Conservation (phyloP, 495 filamentous ascomycete species). For the Jackrogersella multiformis region DNA sequence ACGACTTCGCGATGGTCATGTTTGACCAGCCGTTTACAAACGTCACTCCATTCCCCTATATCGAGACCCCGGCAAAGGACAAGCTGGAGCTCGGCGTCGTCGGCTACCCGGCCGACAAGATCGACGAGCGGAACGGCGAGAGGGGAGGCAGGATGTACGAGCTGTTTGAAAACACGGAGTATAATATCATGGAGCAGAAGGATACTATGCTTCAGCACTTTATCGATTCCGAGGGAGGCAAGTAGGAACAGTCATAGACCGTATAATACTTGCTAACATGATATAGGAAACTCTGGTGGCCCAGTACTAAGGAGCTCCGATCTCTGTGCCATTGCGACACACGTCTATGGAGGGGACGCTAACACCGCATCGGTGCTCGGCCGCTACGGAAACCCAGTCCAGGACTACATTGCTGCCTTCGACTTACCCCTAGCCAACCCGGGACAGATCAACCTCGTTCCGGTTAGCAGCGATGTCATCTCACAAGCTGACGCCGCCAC, state of each 20-base stretch:
- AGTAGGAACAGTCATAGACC: too few relatives aligned
- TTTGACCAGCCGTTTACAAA: conserved; percentile 52
- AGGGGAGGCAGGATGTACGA: conserved; percentile 54
- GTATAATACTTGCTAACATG: background rate
- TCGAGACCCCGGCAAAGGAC: conserved; percentile 44
- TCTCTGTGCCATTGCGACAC: conserved; percentile 46
- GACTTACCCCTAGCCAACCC: conserved; percentile 37
- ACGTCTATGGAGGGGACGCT: conserved; percentile 47
- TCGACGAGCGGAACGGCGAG: conserved; percentile 37
- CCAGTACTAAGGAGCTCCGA: conserved; percentile 43
- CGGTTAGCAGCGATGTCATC: conserved; percentile 1
- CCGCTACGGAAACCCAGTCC: conserved; percentile 43
- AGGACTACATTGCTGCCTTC: conserved; percentile 35
- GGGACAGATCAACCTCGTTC: conserved; percentile 30
- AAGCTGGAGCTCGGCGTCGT: conserved; percentile 51
- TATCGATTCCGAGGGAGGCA: conserved; percentile 47
- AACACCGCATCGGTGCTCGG: conserved; percentile 50
- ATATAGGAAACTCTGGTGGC: conserved; percentile 36
- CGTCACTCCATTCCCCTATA: conserved; percentile 41
- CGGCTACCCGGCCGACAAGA: conserved; percentile 54
- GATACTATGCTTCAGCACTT: conserved; percentile 50
- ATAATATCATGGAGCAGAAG: conserved; percentile 39
- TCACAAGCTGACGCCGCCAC: conserved; percentile 11
- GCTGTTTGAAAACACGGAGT: conserved; percentile 42
- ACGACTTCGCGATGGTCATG: conserved; percentile 51